A percentile compares a stretch with the other conserved stretches of the same genome.
These are phyloP conservation scores for Jaapia argillacea DNA, from an alignment of 768 basidiomycete species.

Conservation along the genomic window DNA sequence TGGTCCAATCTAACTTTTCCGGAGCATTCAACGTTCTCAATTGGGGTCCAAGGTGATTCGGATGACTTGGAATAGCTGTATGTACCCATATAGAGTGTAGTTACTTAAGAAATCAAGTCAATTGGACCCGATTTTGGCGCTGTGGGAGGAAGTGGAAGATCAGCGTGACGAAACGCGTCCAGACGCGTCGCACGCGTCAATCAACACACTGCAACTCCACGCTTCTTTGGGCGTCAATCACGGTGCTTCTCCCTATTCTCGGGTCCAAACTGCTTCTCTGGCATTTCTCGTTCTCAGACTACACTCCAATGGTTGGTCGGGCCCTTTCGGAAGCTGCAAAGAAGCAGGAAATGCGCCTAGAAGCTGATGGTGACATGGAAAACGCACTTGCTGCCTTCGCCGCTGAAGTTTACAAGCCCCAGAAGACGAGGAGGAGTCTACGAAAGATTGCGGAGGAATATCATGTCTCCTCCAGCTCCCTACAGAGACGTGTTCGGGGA, in stretches of 20 bases:
- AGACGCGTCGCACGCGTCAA: no score
- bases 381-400: neutral
- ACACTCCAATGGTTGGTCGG: neutral
- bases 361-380: neutral
- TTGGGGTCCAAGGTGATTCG: neutral
- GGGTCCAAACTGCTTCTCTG: no score
- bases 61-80: neutral
- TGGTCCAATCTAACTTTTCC: neutral
- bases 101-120: no score
- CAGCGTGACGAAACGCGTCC: no score
- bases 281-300: neutral
- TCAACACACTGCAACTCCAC: no score
- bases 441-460: constrained; percentile 3
- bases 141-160: no score
- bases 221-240: no score
- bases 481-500: constrained; percentile 12
- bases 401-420: neutral
- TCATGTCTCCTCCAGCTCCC: constrained; percentile 2
- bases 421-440: neutral
- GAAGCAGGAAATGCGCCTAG: neutral
- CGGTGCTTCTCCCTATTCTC: no score
- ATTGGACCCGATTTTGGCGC: no score
- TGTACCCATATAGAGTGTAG: neutral
- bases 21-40: neutral
- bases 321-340: neutral